Evolutionary conservation across 768 basidiomycete genomes (phyloP).

Genomic region (Leccinum imitatum): DNA sequence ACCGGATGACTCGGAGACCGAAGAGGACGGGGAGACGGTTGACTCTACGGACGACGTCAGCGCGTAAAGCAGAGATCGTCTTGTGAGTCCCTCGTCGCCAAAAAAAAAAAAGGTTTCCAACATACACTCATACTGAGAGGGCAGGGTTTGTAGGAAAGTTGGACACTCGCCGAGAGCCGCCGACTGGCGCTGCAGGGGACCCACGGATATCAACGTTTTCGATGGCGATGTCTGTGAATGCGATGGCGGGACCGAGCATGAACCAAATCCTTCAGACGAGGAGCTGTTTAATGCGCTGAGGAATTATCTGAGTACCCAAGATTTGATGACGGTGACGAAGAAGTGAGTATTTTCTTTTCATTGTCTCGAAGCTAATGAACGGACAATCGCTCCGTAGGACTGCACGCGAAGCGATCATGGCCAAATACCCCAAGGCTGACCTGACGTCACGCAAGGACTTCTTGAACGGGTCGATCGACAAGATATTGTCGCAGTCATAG

Average conservation of each 20-base stretch:
- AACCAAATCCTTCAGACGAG: conserved; percentile 82
- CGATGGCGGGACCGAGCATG: conserved; percentile 75
- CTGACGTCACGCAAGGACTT: conserved; percentile 82
- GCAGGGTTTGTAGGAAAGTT: neutral
- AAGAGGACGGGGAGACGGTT: conserved; percentile 15
- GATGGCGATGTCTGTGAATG: conserved; percentile 82
- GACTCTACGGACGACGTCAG: conserved; percentile 18
- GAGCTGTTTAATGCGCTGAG: conserved; percentile 82
- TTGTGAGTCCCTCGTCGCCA: neutral
- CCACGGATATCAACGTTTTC: conserved; percentile 86
- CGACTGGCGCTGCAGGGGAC: conserved; percentile 36
- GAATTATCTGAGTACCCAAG: conserved; percentile 85
- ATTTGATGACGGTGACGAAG: conserved; percentile 95
- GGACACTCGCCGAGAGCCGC: conserved; percentile 1
- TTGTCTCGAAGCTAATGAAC: neutral
- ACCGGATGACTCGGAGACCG: neutral
- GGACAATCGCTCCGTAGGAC: conserved; percentile 49
- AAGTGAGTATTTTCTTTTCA: conserved; percentile 56
- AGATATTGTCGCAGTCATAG: conserved; percentile 83
- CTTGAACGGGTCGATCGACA: conserved; percentile 92
- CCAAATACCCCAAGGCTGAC: conserved; percentile 93
- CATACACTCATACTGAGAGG: too few species aligned
- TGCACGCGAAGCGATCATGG: conserved; percentile 83
- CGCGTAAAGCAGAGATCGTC: conserved; percentile 4
- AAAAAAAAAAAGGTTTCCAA: neutral